Percentiles rank a stretch among this genome's conserved stretches.
Evolutionary conservation across 2,329 filamentous ascomycete genomes (phyloP).

Genomic region (Fusarium marasasianum): DNA sequence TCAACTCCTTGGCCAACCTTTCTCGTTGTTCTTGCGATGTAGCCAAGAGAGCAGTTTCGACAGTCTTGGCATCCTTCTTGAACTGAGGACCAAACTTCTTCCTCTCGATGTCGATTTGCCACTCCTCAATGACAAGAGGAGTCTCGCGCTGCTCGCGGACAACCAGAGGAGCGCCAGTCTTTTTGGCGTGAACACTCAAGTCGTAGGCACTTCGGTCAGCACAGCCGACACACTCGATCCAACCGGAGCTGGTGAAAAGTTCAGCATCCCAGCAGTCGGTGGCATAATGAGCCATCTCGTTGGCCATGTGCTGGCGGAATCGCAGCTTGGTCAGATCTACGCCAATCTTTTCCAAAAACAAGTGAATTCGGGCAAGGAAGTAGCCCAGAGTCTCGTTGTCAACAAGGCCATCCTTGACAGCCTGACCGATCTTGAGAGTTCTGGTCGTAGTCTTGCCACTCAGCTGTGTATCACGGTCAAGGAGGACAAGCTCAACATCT

Average conservation of each 20-base stretch:
- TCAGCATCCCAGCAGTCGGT: slow-evolving; percentile 98
- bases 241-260: slow-evolving; percentile 88
- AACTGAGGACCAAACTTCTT: slow-evolving; percentile 96
- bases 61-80: slow-evolving; percentile 90
- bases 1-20: slow-evolving; percentile 78
- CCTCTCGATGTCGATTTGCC: slow-evolving; percentile 87
- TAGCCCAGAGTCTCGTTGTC: slow-evolving; percentile 99
- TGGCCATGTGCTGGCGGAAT: slow-evolving; percentile 95
- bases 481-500: slow-evolving; percentile 81
- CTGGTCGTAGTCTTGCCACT: slow-evolving; percentile 81
- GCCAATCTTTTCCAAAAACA: slow-evolving; percentile 89
- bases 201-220: slow-evolving; percentile 97
- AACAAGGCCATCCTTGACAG: slow-evolving; percentile 82
- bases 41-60: slow-evolving; percentile 80
- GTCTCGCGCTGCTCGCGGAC: slow-evolving; percentile 84
- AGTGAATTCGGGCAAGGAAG: slow-evolving; percentile 92
- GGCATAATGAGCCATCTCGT: slow-evolving; percentile 87
- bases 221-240: slow-evolving; percentile 98
- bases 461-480: slow-evolving; percentile 87
- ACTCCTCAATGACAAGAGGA: slow-evolving; percentile 85
- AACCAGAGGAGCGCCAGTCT: slow-evolving; percentile 85
- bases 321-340: slow-evolving; percentile 88
- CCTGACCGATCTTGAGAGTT: slow-evolving; percentile 83
- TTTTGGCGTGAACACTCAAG: slow-evolving; percentile 89
- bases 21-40: slow-evolving; percentile 84